Base-by-base conservation (phyloP, 1,139 yeast genomes). In the Yarrowia galli region DNA sequence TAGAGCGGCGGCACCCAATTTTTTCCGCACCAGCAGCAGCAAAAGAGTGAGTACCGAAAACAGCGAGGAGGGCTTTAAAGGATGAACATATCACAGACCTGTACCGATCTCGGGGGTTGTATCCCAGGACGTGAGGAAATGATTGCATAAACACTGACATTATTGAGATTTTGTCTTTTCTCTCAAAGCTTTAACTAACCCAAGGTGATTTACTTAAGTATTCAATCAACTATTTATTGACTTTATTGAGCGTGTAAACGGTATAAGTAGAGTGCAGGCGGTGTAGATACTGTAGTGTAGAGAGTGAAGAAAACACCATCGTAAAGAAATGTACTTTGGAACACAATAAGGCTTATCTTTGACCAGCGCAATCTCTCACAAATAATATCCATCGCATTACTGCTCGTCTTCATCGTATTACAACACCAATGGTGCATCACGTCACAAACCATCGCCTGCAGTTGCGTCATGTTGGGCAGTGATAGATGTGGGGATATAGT, bases 61-160 rank as follows among this genome's bases (percentile, higher is more conserved):
- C 45, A 23, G 36, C 46, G 20, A 5, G 32, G 3, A 12, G 38
- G 43, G 28, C 28, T 58, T 58, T 28, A 58, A 43, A 58, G 25
- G 64, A 58, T 58, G 64, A 58, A 43, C 51, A 36, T 58, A 58
- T 58, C 64, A 58, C 64, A 58, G 64, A 58, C 64, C 64, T 58
- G 64, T 58, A 58, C 64, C 64, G 64, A 58, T 58, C 51, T 43
- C 23, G 64, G 64, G 51, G 51, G 38, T 58, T 58, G 64, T 42
- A 58, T 43, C 64, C 64, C 64, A 32, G 51, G 64, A 32, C 5
- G 12, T 12, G 64, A 28, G 64, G 64, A 58, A 28, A 58, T 58
- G 64, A 58, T 58, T 58, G 64, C 64, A 38, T 56, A 58, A 43
- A 10, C 58, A 25, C 64, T 58, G 64, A 58, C 20, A 28, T 20